phyloP scores from a whole-genome alignment of 345 rosid species.

The Gynandropsis gynandra region DNA sequence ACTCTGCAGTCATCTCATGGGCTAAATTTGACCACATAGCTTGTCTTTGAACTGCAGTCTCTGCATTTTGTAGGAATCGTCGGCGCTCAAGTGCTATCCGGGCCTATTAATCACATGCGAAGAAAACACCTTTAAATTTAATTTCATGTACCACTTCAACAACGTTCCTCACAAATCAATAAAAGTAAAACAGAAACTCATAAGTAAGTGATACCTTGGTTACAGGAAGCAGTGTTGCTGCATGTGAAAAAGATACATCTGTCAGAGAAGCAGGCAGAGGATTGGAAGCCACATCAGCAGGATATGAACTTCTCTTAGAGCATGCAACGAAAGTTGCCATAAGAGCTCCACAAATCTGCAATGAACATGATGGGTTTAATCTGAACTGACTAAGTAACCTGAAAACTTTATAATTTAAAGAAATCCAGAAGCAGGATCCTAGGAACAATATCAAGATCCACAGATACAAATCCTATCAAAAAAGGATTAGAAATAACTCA shows the following conservation, averaged over 20 bases:
- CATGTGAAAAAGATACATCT: slow-evolving; percentile 97
- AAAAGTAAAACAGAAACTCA: background rate
- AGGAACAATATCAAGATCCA: background rate
- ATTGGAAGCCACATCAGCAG: slow-evolving; percentile 74
- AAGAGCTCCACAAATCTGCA: slow-evolving; percentile 96
- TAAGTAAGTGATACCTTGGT: slow-evolving; percentile 53
- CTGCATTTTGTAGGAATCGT: slow-evolving; percentile 87
- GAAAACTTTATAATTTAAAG: background rate
- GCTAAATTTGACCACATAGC: slow-evolving; percentile 99
- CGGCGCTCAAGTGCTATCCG: slow-evolving; percentile 98
- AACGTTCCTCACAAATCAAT: slow-evolving; percentile 1
- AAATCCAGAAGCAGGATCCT: background rate
- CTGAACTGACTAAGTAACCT: too few relatives aligned
- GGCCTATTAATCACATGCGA: slow-evolving; percentile 45
- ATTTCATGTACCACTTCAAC: background rate
- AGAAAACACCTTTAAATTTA: background rate
- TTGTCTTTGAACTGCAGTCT: slow-evolving; percentile 87
- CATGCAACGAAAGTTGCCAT: slow-evolving; percentile 99
- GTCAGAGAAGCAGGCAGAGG: slow-evolving; percentile 91
- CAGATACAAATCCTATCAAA: slow-evolving; percentile 7
- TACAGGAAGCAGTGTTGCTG: slow-evolving; percentile 95
- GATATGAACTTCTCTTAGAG: slow-evolving; percentile 88
- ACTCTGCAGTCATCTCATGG: slow-evolving; percentile 99
- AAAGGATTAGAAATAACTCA: slow-evolving; percentile 3
- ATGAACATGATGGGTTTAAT: slow-evolving; percentile 15